Conservation (phyloP, 2,329 filamentous ascomycete species). For the Alternaria tenuissima region DNA sequence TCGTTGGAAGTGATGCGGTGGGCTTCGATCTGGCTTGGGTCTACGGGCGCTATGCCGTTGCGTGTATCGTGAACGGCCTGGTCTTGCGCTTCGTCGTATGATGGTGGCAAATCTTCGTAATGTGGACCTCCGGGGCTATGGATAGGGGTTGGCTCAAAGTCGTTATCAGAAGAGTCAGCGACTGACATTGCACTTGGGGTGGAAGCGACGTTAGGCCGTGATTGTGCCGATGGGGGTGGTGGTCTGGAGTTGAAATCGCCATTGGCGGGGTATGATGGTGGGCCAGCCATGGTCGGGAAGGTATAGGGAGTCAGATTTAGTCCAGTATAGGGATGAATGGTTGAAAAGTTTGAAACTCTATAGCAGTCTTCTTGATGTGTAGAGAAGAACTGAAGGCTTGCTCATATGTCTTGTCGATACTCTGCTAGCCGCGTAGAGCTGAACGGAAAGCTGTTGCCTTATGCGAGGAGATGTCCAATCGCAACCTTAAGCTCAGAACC, state of each 20-base stretch:
- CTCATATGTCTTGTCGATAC: neutral
- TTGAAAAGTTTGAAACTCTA: neutral
- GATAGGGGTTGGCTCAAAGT: constrained; percentile 41
- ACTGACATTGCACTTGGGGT: constrained; percentile 42
- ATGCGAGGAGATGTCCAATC: constrained; percentile 16
- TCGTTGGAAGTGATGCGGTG: constrained; percentile 35
- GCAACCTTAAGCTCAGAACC: constrained; percentile 1
- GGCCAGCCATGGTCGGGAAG: constrained; percentile 33
- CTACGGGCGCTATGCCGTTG: constrained; percentile 34
- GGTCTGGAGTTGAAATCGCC: constrained; percentile 17
- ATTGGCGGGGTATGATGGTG: constrained; percentile 19
- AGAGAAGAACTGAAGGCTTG: constrained; percentile 9
- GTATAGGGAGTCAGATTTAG: neutral
- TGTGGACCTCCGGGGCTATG: constrained; percentile 44
- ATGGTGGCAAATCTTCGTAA: constrained; percentile 49
- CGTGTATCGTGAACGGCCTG: constrained; percentile 40
- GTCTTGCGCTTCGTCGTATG: constrained; percentile 48
- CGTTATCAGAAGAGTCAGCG: constrained; percentile 44
- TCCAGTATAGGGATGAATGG: neutral
- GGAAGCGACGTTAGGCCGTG: constrained; percentile 27
- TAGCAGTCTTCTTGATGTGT: neutral
- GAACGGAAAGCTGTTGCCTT: constrained; percentile 23
- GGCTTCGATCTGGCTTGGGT: constrained; percentile 40
- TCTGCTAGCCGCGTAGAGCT: constrained; percentile 11
- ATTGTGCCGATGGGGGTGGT: constrained; percentile 26